These are phyloP conservation scores for Meripilus lineatus DNA, from an alignment of 1,284 basidiomycete species.

Conservation along the genomic window DNA sequence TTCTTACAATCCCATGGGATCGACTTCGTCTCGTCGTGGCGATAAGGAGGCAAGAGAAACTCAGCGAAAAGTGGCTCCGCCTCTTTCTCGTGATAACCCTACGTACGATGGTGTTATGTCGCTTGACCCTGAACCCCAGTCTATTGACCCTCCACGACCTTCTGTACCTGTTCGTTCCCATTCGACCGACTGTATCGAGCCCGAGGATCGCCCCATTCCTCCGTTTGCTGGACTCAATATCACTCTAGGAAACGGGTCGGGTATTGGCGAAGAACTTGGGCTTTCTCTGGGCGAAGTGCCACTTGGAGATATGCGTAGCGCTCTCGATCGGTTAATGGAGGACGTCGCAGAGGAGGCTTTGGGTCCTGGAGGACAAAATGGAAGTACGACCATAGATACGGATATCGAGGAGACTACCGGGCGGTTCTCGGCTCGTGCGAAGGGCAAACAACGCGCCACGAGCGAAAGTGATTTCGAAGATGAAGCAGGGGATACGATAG, in stretches of 20 bases:
- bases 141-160: slow-evolving; percentile 30
- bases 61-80: slow-evolving; percentile 7
- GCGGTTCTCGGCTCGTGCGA: slow-evolving; percentile 28
- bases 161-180: slow-evolving; percentile 21
- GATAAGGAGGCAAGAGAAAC: not conserved
- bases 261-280: slow-evolving; percentile 15
- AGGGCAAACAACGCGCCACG: slow-evolving; percentile 23
- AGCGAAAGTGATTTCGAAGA: slow-evolving; percentile 11
- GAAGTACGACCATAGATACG: slow-evolving; percentile 16
- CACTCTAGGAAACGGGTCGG: slow-evolving; percentile 18
- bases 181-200: slow-evolving; percentile 18
- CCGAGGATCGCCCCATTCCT: slow-evolving; percentile 5
- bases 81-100: slow-evolving; percentile 23
- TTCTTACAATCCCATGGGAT: not conserved
- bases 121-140: slow-evolving; percentile 28
- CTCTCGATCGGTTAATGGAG: slow-evolving; percentile 73
- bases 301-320: slow-evolving; percentile 69
- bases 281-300: slow-evolving; percentile 29
- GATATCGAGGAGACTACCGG: slow-evolving; percentile 29
- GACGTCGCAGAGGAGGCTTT: slow-evolving; percentile 52
- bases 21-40: not conserved
- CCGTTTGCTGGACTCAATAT: slow-evolving; percentile 23
- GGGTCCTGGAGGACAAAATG: slow-evolving; percentile 15
- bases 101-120: slow-evolving; percentile 33
- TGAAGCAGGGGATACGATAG: slow-evolving; percentile 6